phyloP scores from a whole-genome alignment of 768 basidiomycete genomes.

The Ramaria sp. region DNA sequence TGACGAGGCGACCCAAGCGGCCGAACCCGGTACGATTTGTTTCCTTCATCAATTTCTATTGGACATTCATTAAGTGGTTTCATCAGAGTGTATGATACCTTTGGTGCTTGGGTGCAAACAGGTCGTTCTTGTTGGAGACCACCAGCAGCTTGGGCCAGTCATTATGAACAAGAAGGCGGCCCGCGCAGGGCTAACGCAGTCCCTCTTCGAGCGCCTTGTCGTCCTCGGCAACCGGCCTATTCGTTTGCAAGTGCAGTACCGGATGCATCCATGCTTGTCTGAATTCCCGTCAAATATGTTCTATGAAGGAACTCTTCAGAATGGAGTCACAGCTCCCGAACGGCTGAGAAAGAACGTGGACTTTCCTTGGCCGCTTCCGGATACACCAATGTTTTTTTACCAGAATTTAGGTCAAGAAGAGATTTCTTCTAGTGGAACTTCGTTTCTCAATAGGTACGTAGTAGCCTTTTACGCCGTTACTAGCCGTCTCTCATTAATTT shows the following conservation, averaged over 20 bases:
- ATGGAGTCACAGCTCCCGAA: constrained; percentile 98
- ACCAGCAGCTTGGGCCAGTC: constrained; percentile 94
- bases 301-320: constrained; percentile 97
- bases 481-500: constrained; percentile 6
- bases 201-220: constrained; percentile 94
- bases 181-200: constrained; percentile 96
- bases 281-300: constrained; percentile 99
- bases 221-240: constrained; percentile 93
- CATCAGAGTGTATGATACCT: constrained; percentile 95
- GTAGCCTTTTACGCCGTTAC: not conserved
- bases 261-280: constrained; percentile 98
- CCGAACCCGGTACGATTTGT: constrained; percentile 67
- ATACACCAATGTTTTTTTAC: constrained; percentile 99
- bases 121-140: constrained; percentile 94
- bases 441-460: constrained; percentile 87
- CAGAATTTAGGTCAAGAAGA: constrained; percentile 99
- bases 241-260: constrained; percentile 97
- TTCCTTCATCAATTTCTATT: not conserved
- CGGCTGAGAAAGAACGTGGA: constrained; percentile 96
- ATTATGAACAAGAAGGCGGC: constrained; percentile 99
- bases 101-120: constrained; percentile 97
- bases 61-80: constrained; percentile 1
- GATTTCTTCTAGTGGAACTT: constrained; percentile 96
- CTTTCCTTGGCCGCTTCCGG: constrained; percentile 96
- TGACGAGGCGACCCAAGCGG: constrained; percentile 97